These are phyloP conservation scores for Aspergillus costaricaensis DNA, from an alignment of 2,329 filamentous ascomycete genomes.

Conservation along the genomic window DNA sequence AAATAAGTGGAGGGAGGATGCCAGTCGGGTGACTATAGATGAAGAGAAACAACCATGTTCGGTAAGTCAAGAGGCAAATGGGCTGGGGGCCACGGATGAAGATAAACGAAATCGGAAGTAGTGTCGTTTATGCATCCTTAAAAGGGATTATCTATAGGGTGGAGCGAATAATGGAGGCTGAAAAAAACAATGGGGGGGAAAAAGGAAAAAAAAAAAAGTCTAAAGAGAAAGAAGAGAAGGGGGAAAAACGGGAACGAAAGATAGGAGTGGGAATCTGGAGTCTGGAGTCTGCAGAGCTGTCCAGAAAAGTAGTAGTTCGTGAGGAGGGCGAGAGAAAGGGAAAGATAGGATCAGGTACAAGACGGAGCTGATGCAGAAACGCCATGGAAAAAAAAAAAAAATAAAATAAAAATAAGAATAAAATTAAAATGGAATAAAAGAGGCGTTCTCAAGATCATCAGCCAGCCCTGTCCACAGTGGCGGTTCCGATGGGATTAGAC, in stretches of 20 bases:
- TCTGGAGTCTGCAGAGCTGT: too few species aligned
- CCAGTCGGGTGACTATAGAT: neutral
- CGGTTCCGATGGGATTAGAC: slow-evolving; percentile 8
- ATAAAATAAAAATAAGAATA: too few species aligned
- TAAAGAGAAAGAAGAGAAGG: neutral
- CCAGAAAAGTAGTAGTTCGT: too few species aligned
- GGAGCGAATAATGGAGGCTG: slow-evolving; percentile 5
- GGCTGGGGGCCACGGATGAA: neutral
- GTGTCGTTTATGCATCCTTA: slow-evolving; percentile 5
- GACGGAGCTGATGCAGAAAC: neutral
- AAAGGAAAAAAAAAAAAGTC: slow-evolving; percentile 6
- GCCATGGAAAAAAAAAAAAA: too few species aligned
- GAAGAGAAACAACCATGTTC: neutral
- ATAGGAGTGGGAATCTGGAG: neutral
- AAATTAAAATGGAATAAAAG: too few species aligned
- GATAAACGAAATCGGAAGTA: neutral
- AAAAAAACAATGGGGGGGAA: slow-evolving; percentile 10
- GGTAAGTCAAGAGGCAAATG: neutral
- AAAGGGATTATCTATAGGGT: neutral
- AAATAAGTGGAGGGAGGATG: neutral
- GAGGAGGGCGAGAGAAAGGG: neutral
- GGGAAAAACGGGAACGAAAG: neutral
- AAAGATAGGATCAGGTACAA: neutral
- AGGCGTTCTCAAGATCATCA: slow-evolving; percentile 7
- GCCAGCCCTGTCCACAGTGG: slow-evolving; percentile 15